phyloP scores from a whole-genome alignment of 306 rosid species.

The Biancaea sappan region DNA sequence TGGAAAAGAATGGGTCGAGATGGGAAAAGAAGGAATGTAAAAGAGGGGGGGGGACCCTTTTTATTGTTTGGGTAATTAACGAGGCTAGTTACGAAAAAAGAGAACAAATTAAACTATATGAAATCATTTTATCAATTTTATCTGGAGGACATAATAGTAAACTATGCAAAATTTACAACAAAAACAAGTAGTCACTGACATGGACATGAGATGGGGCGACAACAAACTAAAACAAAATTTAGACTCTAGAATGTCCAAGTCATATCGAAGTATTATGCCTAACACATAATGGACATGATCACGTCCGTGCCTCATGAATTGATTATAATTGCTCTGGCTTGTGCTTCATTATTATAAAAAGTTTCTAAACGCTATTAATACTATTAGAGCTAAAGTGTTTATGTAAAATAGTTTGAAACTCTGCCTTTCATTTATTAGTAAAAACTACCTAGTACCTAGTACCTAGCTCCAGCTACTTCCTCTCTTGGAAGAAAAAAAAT shows the following conservation, averaged over 20 bases:
- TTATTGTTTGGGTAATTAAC: not conserved
- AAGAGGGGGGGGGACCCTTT: no score
- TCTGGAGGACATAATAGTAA: not conserved
- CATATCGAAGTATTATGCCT: not conserved
- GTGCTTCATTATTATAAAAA: not conserved
- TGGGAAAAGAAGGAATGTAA: not conserved
- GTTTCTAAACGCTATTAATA: not conserved
- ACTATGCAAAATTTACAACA: not conserved
- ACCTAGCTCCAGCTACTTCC: no score
- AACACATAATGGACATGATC: not conserved
- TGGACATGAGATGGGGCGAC: not conserved
- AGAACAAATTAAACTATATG: not conserved
- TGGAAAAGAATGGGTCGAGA: not conserved
- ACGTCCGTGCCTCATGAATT: not conserved
- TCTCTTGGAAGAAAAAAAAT: no score
- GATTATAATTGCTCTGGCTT: not conserved
- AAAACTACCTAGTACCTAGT: not conserved
- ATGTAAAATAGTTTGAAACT: constrained; percentile 6
- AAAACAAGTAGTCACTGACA: not conserved
- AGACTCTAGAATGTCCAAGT: not conserved
- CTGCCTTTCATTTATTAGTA: not conserved
- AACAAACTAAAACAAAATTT: not conserved
- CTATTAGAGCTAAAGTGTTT: not conserved
- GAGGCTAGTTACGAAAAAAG: not conserved
- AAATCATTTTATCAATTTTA: not conserved